Conservation (phyloP, 2,329 filamentous ascomycete species). For the Ascochyta clinopodiicola region DNA sequence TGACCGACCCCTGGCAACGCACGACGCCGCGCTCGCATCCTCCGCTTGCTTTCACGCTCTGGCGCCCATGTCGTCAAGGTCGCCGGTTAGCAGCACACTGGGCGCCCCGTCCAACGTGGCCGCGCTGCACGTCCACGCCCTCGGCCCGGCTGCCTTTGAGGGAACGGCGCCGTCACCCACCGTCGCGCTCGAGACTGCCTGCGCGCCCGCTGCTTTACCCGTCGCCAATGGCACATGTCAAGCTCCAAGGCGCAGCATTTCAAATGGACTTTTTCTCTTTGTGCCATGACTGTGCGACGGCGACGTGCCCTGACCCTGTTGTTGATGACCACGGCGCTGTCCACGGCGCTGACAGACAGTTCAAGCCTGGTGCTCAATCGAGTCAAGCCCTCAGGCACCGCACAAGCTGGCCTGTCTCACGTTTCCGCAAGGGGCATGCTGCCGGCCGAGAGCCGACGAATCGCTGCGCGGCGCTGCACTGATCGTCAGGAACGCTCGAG, state of each 20-base stretch:
- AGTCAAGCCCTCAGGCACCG: constrained; percentile 20
- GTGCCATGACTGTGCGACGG: background rate
- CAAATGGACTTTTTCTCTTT: background rate
- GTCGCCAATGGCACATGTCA: constrained; percentile 3
- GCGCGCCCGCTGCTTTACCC: constrained; percentile 13
- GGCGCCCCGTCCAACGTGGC: constrained; percentile 25
- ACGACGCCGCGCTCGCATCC: constrained; percentile 23
- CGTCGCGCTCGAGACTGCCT: constrained; percentile 16
- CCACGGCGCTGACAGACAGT: constrained; percentile 12
- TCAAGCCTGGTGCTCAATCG: constrained; percentile 24
- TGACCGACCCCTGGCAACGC: constrained; percentile 24
- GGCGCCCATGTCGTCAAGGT: constrained; percentile 2
- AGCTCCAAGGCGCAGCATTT: background rate
- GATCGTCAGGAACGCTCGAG: constrained; percentile 41
- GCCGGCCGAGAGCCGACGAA: constrained; percentile 28
- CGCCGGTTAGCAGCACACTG: constrained; percentile 2
- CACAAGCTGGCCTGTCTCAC: constrained; percentile 37
- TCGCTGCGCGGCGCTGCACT: constrained; percentile 24
- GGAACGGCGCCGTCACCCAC: constrained; percentile 22
- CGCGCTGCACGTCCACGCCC: constrained; percentile 18
- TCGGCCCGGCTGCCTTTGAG: constrained; percentile 29
- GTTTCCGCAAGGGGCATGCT: constrained; percentile 31
- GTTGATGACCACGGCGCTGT: constrained; percentile 8
- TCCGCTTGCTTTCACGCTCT: constrained; percentile 19
- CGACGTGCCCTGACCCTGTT: background rate